Conservation (phyloP, 768 basidiomycete species). For the Russula griseocarnosa region DNA sequence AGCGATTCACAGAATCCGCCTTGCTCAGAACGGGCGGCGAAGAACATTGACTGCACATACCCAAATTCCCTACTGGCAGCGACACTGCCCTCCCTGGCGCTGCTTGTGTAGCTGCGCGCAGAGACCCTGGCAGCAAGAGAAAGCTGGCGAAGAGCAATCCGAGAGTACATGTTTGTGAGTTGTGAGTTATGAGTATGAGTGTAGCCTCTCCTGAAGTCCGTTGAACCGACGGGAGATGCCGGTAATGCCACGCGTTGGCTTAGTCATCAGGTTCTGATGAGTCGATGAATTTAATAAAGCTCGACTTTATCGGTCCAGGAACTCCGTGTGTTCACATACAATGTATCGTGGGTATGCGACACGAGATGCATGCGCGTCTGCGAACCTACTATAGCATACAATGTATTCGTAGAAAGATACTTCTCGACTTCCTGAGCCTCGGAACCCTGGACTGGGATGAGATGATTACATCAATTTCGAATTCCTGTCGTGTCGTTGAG, state of each 20-base stretch:
- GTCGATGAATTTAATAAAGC: too few species aligned
- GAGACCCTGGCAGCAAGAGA: slow-evolving; percentile 36
- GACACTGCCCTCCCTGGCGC: slow-evolving; percentile 50
- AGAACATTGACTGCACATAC: slow-evolving; percentile 37
- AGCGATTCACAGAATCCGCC: background rate
- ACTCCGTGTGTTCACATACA: background rate
- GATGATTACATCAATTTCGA: background rate
- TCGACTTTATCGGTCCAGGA: background rate
- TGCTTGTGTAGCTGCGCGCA: slow-evolving; percentile 38
- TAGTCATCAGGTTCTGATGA: background rate
- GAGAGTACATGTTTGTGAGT: slow-evolving; percentile 41
- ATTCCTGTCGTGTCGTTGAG: too few species aligned
- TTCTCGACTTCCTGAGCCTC: background rate
- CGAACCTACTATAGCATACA: background rate
- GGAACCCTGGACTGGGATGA: background rate
- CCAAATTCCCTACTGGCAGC: slow-evolving; percentile 61
- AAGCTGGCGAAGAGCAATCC: slow-evolving; percentile 41
- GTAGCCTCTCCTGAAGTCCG: background rate
- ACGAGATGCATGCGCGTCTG: background rate
- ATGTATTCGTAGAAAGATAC: background rate
- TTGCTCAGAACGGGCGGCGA: slow-evolving; percentile 20
- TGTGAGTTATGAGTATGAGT: slow-evolving; percentile 18
- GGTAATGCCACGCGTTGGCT: background rate
- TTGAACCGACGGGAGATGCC: background rate
- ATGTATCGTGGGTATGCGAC: background rate